These are phyloP conservation scores for Catunica adiposa DNA, from an alignment of 2,329 filamentous ascomycete species.

Conservation along the genomic window DNA sequence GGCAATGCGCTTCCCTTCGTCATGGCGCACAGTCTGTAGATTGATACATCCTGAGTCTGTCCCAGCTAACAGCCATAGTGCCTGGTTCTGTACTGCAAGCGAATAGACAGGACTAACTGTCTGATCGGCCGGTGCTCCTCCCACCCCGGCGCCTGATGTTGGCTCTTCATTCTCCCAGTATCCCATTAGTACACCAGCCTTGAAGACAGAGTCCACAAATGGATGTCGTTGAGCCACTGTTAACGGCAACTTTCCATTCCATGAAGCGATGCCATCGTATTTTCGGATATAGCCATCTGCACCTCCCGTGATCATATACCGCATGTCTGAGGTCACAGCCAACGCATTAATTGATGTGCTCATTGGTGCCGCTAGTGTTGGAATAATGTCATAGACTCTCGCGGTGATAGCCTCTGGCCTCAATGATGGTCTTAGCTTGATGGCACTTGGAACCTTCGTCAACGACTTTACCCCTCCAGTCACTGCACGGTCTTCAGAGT, in stretches of 20 bases:
- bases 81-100: slow-evolving; percentile 75
- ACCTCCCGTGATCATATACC: slow-evolving; percentile 88
- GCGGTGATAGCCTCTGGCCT: slow-evolving; percentile 66
- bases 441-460: slow-evolving; percentile 1
- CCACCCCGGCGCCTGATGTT: slow-evolving; percentile 21
- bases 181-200: slow-evolving; percentile 82
- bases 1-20: slow-evolving; percentile 80
- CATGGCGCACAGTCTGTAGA: slow-evolving; percentile 79
- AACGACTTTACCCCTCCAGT: slow-evolving; percentile 21
- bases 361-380: slow-evolving; percentile 90
- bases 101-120: slow-evolving; percentile 84
- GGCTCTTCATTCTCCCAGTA: slow-evolving; percentile 98
- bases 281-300: slow-evolving; percentile 93
- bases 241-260: slow-evolving; percentile 82
- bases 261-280: slow-evolving; percentile 87
- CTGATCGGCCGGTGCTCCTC: slow-evolving; percentile 38
- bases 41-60: slow-evolving; percentile 86
- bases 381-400: slow-evolving; percentile 79
- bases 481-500: slow-evolving; percentile 17
- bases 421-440: slow-evolving; percentile 38
- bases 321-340: slow-evolving; percentile 79
- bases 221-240: slow-evolving; percentile 93
- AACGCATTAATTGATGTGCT: slow-evolving; percentile 91
- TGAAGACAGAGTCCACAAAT: slow-evolving; percentile 93
- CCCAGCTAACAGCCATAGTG: slow-evolving; percentile 80